A percentile compares a stretch with the other conserved stretches of the same genome.
These are phyloP conservation scores for Metarhizium guizhouense DNA, from an alignment of 2,329 filamentous ascomycete species.

Conservation along the genomic window DNA sequence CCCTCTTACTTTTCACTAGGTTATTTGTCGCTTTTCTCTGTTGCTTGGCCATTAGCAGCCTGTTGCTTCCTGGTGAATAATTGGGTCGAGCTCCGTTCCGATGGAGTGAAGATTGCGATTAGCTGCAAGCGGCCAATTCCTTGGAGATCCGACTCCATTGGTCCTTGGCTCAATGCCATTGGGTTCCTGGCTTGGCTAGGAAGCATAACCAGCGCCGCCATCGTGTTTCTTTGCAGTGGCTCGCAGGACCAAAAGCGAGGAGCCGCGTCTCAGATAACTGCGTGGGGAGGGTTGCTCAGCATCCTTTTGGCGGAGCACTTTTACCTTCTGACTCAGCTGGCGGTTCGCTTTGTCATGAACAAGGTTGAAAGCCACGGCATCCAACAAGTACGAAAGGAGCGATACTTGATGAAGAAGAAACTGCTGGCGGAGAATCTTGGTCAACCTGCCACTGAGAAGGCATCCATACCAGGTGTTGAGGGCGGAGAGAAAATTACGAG, in stretches of 20 bases:
- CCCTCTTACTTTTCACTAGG: conserved; percentile 34
- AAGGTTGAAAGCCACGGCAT: conserved; percentile 81
- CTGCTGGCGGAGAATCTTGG: conserved; percentile 67
- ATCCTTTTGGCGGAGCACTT: conserved; percentile 84
- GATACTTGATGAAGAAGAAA: conserved; percentile 70
- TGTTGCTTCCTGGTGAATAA: conserved; percentile 89
- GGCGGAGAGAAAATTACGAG: conserved; percentile 56
- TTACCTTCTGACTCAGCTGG: conserved; percentile 70
- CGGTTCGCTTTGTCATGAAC: conserved; percentile 61
- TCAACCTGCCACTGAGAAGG: conserved; percentile 41
- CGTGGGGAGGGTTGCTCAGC: conserved; percentile 71
- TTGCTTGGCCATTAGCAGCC: conserved; percentile 89
- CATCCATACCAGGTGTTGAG: conserved; percentile 36
- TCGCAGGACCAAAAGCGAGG: conserved; percentile 57
- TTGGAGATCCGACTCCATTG: conserved; percentile 86
- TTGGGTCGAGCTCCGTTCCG: conserved; percentile 88
- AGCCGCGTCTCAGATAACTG: conserved; percentile 60
- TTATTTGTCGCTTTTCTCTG: conserved; percentile 84
- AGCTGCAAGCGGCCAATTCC: conserved; percentile 85
- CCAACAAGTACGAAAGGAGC: conserved; percentile 75
- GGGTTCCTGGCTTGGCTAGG: conserved; percentile 92
- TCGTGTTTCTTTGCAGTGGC: conserved; percentile 82
- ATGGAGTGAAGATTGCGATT: conserved; percentile 88
- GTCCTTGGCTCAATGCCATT: conserved; percentile 80
- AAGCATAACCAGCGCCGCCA: conserved; percentile 74